These are phyloP conservation scores for Pseudohyphozyma bogoriensis DNA, from an alignment of 768 basidiomycete species.

Conservation along the genomic window DNA sequence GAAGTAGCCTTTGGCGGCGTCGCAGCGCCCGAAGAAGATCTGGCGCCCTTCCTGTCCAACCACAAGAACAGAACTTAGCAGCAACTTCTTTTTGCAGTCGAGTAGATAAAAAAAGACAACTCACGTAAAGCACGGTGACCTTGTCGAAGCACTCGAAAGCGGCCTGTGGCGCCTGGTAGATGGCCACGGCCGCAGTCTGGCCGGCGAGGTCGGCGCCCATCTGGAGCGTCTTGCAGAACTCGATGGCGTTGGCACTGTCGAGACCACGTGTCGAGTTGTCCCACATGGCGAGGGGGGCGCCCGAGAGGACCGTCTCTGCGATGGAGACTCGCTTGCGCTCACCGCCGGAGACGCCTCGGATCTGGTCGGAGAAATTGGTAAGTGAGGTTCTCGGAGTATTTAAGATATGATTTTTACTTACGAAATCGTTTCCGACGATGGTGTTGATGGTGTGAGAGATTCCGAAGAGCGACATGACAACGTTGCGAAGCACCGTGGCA, in stretches of 20 bases:
- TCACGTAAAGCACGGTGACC: conserved; percentile 45
- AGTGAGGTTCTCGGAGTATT: too few relatives aligned
- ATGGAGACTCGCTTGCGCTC: conserved; percentile 45
- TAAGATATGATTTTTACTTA: too few relatives aligned
- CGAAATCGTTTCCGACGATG: conserved; percentile 58
- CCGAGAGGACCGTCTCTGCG: conserved; percentile 54
- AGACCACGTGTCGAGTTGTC: conserved; percentile 31
- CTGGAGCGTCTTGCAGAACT: conserved; percentile 2
- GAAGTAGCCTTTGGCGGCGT: conserved; percentile 45
- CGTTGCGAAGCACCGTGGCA: conserved; percentile 37
- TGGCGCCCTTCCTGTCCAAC: conserved; percentile 44
- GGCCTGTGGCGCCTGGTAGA: conserved; percentile 39
- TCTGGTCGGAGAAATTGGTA: too few relatives aligned
- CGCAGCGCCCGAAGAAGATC: conserved; percentile 45
- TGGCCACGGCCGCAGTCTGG: background rate
- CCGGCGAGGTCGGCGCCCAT: conserved; percentile 5
- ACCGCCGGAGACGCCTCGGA: conserved; percentile 44
- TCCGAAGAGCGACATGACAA: conserved; percentile 53
- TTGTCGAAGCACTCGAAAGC: conserved; percentile 46
- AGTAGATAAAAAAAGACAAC: too few relatives aligned
- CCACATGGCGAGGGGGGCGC: conserved; percentile 41
- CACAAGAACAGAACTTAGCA: too few relatives aligned
- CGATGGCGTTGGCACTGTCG: conserved; percentile 34
- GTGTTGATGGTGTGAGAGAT: conserved; percentile 60
- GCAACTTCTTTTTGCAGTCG: too few relatives aligned